Percentiles rank a stretch among this genome's conserved stretches.
Conservation (phyloP, 495 filamentous ascomycete genomes). For the Acidiella bohemica region DNA sequence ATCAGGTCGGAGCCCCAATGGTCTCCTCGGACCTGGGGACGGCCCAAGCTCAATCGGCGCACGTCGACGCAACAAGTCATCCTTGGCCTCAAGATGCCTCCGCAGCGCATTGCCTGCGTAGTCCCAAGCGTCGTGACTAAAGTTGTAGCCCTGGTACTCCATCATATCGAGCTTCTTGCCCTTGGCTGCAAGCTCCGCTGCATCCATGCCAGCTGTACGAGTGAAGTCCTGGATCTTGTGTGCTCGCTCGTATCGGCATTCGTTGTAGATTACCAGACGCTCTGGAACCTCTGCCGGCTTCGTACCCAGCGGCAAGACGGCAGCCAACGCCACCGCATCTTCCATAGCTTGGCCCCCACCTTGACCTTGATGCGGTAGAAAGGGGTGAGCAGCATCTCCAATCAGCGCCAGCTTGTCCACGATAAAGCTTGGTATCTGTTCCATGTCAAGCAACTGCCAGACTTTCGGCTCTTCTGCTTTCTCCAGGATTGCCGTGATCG, state of each 20-base stretch:
- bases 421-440: slow-evolving; percentile 40
- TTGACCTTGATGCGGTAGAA: slow-evolving; percentile 31
- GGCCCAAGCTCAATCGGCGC: slow-evolving; percentile 45
- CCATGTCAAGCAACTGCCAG: slow-evolving; percentile 47
- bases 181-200: slow-evolving; percentile 23
- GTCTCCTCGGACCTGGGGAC: slow-evolving; percentile 40
- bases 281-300: slow-evolving; percentile 29
- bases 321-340: slow-evolving; percentile 43
- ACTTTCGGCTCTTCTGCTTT: slow-evolving; percentile 40
- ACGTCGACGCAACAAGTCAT: slow-evolving; percentile 35
- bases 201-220: slow-evolving; percentile 32
- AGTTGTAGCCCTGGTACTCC: slow-evolving; percentile 41
- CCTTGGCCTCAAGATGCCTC: slow-evolving; percentile 33
- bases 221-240: slow-evolving; percentile 44
- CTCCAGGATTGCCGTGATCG: slow-evolving; percentile 32
- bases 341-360: slow-evolving; percentile 34
- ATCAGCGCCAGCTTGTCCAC: slow-evolving; percentile 38
- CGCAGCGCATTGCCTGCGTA: slow-evolving; percentile 38
- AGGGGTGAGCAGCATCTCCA: slow-evolving; percentile 53
- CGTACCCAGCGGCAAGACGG: slow-evolving; percentile 37
- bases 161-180: slow-evolving; percentile 32
- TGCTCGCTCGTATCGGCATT: slow-evolving; percentile 39
- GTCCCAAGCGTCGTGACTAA: slow-evolving; percentile 47
- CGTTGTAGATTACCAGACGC: slow-evolving; percentile 42
- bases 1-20: neutral